phyloP scores from a whole-genome alignment of 495 filamentous ascomycete genomes.

The Talaromyces stipitatus region DNA sequence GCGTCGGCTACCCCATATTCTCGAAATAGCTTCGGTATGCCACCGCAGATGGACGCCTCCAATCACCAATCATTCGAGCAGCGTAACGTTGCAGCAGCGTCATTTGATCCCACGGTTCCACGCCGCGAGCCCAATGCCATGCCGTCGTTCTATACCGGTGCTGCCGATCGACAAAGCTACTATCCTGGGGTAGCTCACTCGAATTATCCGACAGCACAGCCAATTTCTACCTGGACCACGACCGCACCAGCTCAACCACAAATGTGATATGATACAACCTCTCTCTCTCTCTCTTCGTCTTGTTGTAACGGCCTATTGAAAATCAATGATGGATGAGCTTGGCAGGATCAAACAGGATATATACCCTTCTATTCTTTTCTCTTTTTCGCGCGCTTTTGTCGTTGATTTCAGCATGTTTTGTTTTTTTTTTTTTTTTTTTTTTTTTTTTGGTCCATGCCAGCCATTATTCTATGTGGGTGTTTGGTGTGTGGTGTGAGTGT shows the following conservation, averaged over 20 bases:
- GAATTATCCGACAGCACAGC: slow-evolving; percentile 26
- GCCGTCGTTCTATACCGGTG: slow-evolving; percentile 25
- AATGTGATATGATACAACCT: slow-evolving; percentile 20
- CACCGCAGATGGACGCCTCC: slow-evolving; percentile 26
- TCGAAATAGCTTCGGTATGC: slow-evolving; percentile 32
- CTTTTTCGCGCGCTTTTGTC: background rate
- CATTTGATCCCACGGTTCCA: slow-evolving; percentile 29
- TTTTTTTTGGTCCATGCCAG: background rate
- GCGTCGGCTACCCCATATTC: slow-evolving; percentile 29
- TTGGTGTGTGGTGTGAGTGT: background rate
- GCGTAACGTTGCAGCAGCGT: slow-evolving; percentile 18
- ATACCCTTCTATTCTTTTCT: slow-evolving; percentile 2
- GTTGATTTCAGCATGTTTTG: background rate
- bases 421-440: background rate
- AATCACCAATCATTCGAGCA: slow-evolving; percentile 22
- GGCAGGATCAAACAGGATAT: slow-evolving; percentile 4
- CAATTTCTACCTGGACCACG: slow-evolving; percentile 32
- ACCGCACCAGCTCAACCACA: slow-evolving; percentile 37
- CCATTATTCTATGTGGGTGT: background rate
- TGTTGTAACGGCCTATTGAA: slow-evolving; percentile 3
- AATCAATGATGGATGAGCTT: background rate
- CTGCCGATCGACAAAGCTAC: slow-evolving; percentile 27
- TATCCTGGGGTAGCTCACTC: slow-evolving; percentile 28
- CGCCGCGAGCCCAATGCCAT: slow-evolving; percentile 36
- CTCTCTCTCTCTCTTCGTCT: background rate